These are phyloP conservation scores for Leishmania turanica DNA, from an alignment of 208 protist genomes.

Conservation along the genomic window DNA sequence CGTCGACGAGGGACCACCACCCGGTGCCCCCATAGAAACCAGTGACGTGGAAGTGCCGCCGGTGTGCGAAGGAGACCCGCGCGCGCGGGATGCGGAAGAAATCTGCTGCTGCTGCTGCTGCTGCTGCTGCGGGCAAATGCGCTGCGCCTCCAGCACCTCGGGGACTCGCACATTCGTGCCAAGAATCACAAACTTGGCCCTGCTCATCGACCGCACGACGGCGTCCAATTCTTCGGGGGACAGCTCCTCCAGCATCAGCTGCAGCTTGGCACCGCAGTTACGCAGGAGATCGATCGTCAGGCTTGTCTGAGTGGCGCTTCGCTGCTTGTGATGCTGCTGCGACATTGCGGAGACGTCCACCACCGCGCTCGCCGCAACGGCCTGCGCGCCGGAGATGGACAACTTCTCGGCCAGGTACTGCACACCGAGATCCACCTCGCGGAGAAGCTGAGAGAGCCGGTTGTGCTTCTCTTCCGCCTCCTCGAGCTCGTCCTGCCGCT, in stretches of 20 bases:
- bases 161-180: conserved; percentile 58
- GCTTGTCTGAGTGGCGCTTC: conserved; percentile 12
- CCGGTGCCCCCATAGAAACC: not conserved
- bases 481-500: conserved; percentile 61
- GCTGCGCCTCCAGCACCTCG: conserved; percentile 37
- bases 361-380: conserved; percentile 10
- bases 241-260: conserved; percentile 69
- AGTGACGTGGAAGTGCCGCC: not conserved
- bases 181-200: conserved; percentile 37
- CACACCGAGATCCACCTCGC: conserved; percentile 89
- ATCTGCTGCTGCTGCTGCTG: conserved; percentile 3
- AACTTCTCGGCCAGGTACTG: conserved; percentile 92
- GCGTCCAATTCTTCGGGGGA: conserved; percentile 47
- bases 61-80: conserved; percentile 4
- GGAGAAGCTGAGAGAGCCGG: conserved; percentile 64
- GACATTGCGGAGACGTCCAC: not conserved
- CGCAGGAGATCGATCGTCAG: conserved; percentile 54
- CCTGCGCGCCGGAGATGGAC: conserved; percentile 14
- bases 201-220: conserved; percentile 33
- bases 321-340: conserved; percentile 14
- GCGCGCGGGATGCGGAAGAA: conserved; percentile 9
- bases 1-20: not conserved
- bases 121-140: not conserved
- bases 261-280: conserved; percentile 57
- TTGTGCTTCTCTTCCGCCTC: conserved; percentile 67